Percentiles rank a stretch among this genome's conserved stretches.
phyloP scores from a whole-genome alignment of 129 eudicot species.

The Artemisia annua region DNA sequence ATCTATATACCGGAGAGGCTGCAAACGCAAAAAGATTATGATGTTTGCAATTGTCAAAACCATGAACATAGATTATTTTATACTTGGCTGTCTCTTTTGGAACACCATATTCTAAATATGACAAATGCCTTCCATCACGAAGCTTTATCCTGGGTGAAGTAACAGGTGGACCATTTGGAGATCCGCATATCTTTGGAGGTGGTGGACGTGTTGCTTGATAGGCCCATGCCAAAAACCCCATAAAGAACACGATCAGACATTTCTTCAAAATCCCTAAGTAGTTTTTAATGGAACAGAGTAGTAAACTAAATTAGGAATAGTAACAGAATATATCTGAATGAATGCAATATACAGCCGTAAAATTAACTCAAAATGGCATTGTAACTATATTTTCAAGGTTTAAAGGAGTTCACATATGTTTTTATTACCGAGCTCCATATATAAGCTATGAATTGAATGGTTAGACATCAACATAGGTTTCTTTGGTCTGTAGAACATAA shows the following conservation, averaged over 20 bases:
- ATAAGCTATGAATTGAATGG: no score
- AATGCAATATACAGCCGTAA: no score
- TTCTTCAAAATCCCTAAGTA: slow-evolving; percentile 55
- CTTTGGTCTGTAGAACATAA: no score
- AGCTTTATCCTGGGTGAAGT: slow-evolving; percentile 72
- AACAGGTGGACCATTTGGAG: slow-evolving; percentile 36
- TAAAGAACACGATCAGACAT: slow-evolving; percentile 23
- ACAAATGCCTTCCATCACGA: slow-evolving; percentile 75
- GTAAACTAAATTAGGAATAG: not conserved
- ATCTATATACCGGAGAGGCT: slow-evolving; percentile 45
- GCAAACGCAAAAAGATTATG: slow-evolving; percentile 45
- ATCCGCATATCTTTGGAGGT: slow-evolving; percentile 35
- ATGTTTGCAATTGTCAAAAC: slow-evolving; percentile 55
- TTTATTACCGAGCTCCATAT: no score
- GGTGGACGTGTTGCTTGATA: slow-evolving; percentile 35
- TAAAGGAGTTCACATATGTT: no score
- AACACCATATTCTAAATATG: slow-evolving; percentile 78
- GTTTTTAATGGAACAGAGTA: not conserved
- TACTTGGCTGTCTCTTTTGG: slow-evolving; percentile 61
- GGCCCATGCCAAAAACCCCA: slow-evolving; percentile 62
- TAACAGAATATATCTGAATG: not conserved
- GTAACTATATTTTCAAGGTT: no score
- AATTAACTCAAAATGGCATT: no score
- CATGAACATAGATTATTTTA: slow-evolving; percentile 65
- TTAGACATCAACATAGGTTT: no score